Conservation (phyloP, 345 rosid species). For the Rhodamnia rubescens region DNA sequence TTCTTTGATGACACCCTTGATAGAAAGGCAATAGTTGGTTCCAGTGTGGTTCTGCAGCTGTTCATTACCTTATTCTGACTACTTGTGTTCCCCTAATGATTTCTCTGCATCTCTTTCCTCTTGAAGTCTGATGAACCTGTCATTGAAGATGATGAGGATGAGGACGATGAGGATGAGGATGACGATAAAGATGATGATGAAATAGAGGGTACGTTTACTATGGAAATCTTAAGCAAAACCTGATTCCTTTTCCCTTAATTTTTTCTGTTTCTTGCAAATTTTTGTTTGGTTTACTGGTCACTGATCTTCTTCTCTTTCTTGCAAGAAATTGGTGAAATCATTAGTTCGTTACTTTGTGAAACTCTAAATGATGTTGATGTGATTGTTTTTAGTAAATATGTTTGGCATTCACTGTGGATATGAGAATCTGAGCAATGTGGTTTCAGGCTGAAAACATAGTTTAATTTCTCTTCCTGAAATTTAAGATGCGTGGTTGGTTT, state of each 20-base stretch:
- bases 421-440: neutral
- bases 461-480: neutral
- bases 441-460: neutral
- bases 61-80: neutral
- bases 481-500: neutral
- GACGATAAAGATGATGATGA: conserved; percentile 57
- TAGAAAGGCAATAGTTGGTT: neutral
- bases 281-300: neutral
- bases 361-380: neutral
- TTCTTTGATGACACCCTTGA: neutral
- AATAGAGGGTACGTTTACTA: conserved; percentile 25
- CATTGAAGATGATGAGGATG: conserved; percentile 64
- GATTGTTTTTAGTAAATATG: neutral
- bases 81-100: neutral
- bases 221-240: neutral
- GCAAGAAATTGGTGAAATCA: neutral
- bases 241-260: neutral
- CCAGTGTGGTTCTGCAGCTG: neutral
- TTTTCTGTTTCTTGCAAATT: neutral
- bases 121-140: conserved; percentile 50
- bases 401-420: neutral
- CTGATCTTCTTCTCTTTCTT: neutral
- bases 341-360: neutral
- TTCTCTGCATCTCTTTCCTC: neutral
- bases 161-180: conserved; percentile 55